A percentile compares a stretch with the other conserved stretches of the same genome.
Conservation (phyloP, 306 rosid species). For the Myrica gale region DNA sequence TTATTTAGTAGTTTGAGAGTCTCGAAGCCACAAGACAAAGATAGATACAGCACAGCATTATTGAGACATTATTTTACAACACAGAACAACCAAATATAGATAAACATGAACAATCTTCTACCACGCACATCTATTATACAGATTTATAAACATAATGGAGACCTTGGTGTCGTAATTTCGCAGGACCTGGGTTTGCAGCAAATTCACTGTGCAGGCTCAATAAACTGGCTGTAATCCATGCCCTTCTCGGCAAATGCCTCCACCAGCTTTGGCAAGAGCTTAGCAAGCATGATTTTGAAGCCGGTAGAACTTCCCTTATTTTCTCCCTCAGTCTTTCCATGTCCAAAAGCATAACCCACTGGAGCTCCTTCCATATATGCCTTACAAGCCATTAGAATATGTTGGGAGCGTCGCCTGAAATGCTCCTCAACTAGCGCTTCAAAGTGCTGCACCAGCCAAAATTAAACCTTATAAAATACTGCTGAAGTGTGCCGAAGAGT, state of each 20-base stretch:
- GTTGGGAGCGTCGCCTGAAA: slow-evolving; percentile 49
- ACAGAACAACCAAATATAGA: background rate
- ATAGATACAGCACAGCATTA: slow-evolving; percentile 10
- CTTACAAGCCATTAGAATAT: slow-evolving; percentile 66
- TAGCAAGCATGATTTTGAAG: slow-evolving; percentile 84
- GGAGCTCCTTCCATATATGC: slow-evolving; percentile 81
- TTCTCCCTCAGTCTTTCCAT: slow-evolving; percentile 37
- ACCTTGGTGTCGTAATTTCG: slow-evolving; percentile 32
- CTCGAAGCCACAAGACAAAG: slow-evolving; percentile 28
- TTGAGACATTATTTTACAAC: slow-evolving; percentile 12
- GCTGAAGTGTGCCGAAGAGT: slow-evolving; percentile 11
- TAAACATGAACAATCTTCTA: slow-evolving; percentile 8
- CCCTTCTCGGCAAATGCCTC: slow-evolving; percentile 72
- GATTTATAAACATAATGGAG: slow-evolving; percentile 29
- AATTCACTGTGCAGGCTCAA: slow-evolving; percentile 36
- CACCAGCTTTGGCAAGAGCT: slow-evolving; percentile 75
- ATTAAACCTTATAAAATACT: slow-evolving; percentile 9
- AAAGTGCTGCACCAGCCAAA: slow-evolving; percentile 63
- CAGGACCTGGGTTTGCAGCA: slow-evolving; percentile 2
- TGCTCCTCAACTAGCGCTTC: slow-evolving; percentile 79
- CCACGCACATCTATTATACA: slow-evolving; percentile 34
- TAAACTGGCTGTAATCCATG: slow-evolving; percentile 64
- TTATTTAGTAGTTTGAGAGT: slow-evolving; percentile 28
- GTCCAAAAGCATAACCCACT: slow-evolving; percentile 51
- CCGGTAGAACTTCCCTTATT: slow-evolving; percentile 71